Percentiles rank a stretch among this genome's conserved stretches.
phyloP scores from a whole-genome alignment of 1,284 basidiomycete species.

The Trichosporon inkin region DNA sequence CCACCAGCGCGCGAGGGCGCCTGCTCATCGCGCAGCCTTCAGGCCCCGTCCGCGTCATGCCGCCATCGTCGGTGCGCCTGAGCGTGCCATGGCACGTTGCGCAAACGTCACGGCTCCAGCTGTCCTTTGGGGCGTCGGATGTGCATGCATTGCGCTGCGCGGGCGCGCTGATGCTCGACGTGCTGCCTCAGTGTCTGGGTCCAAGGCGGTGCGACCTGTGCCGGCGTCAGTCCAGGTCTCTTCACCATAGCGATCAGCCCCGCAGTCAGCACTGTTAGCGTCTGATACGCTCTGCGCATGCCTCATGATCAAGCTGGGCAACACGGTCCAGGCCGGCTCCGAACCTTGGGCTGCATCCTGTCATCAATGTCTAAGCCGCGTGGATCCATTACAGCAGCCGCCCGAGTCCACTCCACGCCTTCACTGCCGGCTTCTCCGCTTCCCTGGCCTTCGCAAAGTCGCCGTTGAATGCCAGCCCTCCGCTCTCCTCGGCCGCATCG shows the following conservation, averaged over 20 bases:
- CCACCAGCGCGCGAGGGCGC: no score
- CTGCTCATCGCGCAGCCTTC: no score
- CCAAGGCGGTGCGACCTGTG: neutral
- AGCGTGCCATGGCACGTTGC: neutral
- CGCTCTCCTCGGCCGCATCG: slow-evolving; percentile 30
- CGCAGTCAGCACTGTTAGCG: neutral
- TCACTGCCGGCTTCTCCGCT: slow-evolving; percentile 30
- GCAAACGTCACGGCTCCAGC: neutral
- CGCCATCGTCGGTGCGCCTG: no score
- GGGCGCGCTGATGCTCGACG: no score
- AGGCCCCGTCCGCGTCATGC: no score
- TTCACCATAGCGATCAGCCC: neutral
- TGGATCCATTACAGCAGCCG: slow-evolving; percentile 24
- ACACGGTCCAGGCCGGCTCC: no score
- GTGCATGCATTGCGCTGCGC: neutral
- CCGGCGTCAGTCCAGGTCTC: neutral
- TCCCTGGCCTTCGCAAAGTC: slow-evolving; percentile 26
- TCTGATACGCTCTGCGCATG: no score
- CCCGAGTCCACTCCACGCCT: slow-evolving; percentile 39
- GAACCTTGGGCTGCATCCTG: no score
- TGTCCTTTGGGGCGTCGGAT: neutral
- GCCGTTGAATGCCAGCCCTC: slow-evolving; percentile 40
- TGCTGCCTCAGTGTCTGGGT: no score
- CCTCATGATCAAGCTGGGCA: no score
- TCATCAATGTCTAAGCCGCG: neutral